These are phyloP conservation scores for Pyricularia sp. DNA, from an alignment of 2,329 filamentous ascomycete species.

Conservation along the genomic window DNA sequence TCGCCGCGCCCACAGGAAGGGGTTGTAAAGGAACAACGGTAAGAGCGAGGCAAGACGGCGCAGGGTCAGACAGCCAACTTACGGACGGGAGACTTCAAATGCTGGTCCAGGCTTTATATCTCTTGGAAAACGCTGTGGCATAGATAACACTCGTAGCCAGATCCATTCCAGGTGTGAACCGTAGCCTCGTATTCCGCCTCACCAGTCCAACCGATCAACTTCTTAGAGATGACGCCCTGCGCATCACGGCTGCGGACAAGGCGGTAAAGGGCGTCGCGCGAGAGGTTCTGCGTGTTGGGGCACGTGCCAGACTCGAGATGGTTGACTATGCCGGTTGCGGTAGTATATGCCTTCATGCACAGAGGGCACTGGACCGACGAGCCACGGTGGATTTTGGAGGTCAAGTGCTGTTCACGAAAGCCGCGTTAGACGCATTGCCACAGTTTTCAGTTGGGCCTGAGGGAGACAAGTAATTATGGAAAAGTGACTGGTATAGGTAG, in stretches of 20 bases:
- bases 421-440: background rate
- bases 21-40: background rate
- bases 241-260: slow-evolving; percentile 36
- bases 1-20: no score
- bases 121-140: slow-evolving; percentile 35
- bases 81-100: slow-evolving; percentile 44
- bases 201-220: slow-evolving; percentile 35
- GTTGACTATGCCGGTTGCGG: slow-evolving; percentile 43
- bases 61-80: slow-evolving; percentile 15
- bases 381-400: slow-evolving; percentile 39
- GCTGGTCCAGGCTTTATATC: slow-evolving; percentile 31
- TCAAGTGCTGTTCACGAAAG: slow-evolving; percentile 37
- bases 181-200: slow-evolving; percentile 28
- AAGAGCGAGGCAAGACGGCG: background rate
- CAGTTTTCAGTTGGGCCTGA: background rate
- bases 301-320: slow-evolving; percentile 50
- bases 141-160: slow-evolving; percentile 40
- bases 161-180: slow-evolving; percentile 31
- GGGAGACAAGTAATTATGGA: no score
- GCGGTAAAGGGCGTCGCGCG: slow-evolving; percentile 37
- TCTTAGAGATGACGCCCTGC: slow-evolving; percentile 38
- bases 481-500: no score
- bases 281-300: slow-evolving; percentile 29
- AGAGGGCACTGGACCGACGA: slow-evolving; percentile 41
- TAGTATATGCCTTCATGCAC: slow-evolving; percentile 34